Conservation (phyloP, 1,139 yeast genomes). For the Hyphopichia buzzinii region DNA sequence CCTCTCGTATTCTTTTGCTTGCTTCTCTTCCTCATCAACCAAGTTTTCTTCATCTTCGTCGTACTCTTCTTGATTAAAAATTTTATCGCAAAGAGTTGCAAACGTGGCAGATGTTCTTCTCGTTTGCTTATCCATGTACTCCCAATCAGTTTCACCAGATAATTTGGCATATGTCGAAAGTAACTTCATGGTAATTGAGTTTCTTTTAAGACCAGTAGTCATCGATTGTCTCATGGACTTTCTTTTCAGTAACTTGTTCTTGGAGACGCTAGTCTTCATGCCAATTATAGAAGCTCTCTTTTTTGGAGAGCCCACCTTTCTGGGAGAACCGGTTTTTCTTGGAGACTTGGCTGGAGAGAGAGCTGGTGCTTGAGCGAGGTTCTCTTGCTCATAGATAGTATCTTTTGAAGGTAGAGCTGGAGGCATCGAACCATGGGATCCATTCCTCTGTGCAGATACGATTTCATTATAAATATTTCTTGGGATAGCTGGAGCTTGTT, state of each 20-base stretch:
- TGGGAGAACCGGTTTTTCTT: background rate
- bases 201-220: conserved; percentile 54
- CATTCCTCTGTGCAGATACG: conserved; percentile 36
- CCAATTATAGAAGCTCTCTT: background rate
- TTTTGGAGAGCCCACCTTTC: conserved; percentile 1
- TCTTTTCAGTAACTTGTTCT: conserved; percentile 35
- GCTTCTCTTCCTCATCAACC: conserved; percentile 49
- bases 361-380: conserved; percentile 4
- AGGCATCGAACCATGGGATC: conserved; percentile 29
- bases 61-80: conserved; percentile 59
- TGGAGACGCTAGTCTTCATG: conserved; percentile 19
- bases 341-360: conserved; percentile 6
- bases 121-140: conserved; percentile 68
- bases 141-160: conserved; percentile 67
- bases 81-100: conserved; percentile 73
- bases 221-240: conserved; percentile 42
- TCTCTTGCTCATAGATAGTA: conserved; percentile 13
- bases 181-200: conserved; percentile 67
- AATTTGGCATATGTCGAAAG: conserved; percentile 70
- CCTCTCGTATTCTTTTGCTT: conserved; percentile 47
- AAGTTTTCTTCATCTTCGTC: conserved; percentile 56
- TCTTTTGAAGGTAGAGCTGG: conserved; percentile 46
- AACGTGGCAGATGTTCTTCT: conserved; percentile 76
- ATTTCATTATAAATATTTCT: conserved; percentile 49
- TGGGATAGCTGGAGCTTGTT: conserved; percentile 35